Base-by-base conservation (phyloP, 169 alveolate species). In the Ichthyophthirius multifiliis region DNA sequence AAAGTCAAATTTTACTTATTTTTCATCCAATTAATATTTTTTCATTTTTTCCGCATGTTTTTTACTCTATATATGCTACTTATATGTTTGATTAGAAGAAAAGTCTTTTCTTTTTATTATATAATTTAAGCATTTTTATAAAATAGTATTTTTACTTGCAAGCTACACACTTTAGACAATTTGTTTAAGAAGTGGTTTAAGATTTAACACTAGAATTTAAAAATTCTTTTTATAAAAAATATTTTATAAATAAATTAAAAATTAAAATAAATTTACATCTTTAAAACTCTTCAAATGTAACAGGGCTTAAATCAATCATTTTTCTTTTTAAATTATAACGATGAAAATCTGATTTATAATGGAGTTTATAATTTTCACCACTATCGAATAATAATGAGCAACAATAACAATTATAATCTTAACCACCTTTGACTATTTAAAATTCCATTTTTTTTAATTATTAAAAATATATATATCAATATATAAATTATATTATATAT, bases 321-420 rank as follows among this genome's bases (percentile, higher is more conserved):
- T 81, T 81, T 13, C 86, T 37, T 23, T 76, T 76, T 13, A 81
- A 43, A 34, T 81, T 81, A 43, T 81, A 81, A 31, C 80, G 67
- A 71, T 81, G 86, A 16, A 47, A 81, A 27, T 81, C 80, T 4
- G 82, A 64, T 62, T 71, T 48, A 34, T 71, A 81, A 63, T 81
- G 86, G 1, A 32, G 31, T 44, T 81, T 81, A n/a, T 67, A 67
- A 16, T 37, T 20, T 15, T 6, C 34, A 34, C 41, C 43, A 35
- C 35, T 39, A 1, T 67, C 77, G 13, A 67, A 67, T n/a, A 18
- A 32, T 37, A 67, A 37, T 23, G 20, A 67, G 31, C 77, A 67
- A 31, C 77, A 34, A 23, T 35, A 67, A 44, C 77, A 67, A 16
- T 30, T 32, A 32, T 37, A 44, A 12, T 39, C 71, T 7, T 55